A percentile compares a stretch with the other conserved stretches of the same genome.
phyloP scores from a whole-genome alignment of 1,284 basidiomycete species.

The Puccinia coronata region DNA sequence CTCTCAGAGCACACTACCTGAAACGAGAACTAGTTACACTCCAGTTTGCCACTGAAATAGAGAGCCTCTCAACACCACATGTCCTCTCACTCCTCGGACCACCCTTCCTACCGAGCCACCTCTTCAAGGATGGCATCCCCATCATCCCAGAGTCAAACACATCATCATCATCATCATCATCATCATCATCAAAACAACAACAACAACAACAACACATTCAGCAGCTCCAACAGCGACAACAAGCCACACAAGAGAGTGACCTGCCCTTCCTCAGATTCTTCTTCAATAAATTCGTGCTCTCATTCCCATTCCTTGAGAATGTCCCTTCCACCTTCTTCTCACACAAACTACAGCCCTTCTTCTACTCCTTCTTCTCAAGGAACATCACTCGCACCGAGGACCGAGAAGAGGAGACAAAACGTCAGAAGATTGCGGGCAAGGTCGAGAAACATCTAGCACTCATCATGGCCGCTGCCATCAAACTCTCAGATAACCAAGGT shows the following conservation, averaged over 20 bases:
- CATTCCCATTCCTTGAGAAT: constrained; percentile 85
- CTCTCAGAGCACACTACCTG: constrained; percentile 87
- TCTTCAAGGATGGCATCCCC: constrained; percentile 53
- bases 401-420: constrained; percentile 65
- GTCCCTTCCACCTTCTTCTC: constrained; percentile 87
- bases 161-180: constrained; percentile 14
- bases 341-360: constrained; percentile 87
- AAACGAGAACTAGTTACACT: constrained; percentile 90
- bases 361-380: constrained; percentile 74
- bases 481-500: constrained; percentile 67
- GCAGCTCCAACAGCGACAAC: constrained; percentile 15
- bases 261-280: constrained; percentile 83
- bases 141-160: constrained; percentile 40
- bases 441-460: constrained; percentile 79
- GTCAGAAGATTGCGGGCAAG: constrained; percentile 69
- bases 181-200: no score
- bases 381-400: constrained; percentile 69
- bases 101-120: constrained; percentile 69
- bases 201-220: background rate
- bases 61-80: constrained; percentile 68
- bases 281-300: constrained; percentile 84
- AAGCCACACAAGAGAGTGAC: constrained; percentile 60
- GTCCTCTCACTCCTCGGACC: constrained; percentile 81
- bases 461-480: constrained; percentile 76
- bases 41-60: constrained; percentile 76